These are phyloP conservation scores for Clavaria fumosa DNA, from an alignment of 768 basidiomycete species.

Conservation along the genomic window DNA sequence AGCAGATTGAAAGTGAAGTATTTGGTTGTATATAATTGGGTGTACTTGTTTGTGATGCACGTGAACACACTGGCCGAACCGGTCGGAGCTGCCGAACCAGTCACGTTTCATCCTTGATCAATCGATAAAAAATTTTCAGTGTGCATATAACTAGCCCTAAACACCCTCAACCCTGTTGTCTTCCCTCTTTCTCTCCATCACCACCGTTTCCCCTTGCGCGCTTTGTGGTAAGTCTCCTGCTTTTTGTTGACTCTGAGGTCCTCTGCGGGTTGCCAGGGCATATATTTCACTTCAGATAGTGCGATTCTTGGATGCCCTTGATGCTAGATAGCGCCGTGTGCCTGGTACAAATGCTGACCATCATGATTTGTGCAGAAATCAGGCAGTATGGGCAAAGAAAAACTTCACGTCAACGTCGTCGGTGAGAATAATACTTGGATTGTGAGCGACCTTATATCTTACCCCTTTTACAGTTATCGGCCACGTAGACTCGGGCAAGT, in stretches of 20 bases:
- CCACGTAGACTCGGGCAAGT: constrained; percentile 99
- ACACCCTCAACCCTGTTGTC: constrained; percentile 27
- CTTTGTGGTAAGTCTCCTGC: constrained; percentile 9
- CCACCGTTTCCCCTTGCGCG: constrained; percentile 26
- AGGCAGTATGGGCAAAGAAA: constrained; percentile 89
- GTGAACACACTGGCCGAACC: no score
- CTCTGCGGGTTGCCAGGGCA: constrained; percentile 8
- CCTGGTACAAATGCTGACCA: constrained; percentile 16
- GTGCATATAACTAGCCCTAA: constrained; percentile 49
- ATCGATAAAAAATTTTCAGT: constrained; percentile 51
- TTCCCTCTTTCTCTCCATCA: constrained; percentile 27
- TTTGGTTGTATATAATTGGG: no score
- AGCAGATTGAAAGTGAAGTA: no score
- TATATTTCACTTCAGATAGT: constrained; percentile 3
- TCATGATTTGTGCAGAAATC: constrained; percentile 26
- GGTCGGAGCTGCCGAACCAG: constrained; percentile 23
- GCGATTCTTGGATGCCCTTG: constrained; percentile 17
- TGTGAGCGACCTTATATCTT: constrained; percentile 13
- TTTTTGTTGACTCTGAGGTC: constrained; percentile 24
- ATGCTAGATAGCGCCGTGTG: no score
- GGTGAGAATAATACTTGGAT: constrained; percentile 35
- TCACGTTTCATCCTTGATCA: constrained; percentile 39
- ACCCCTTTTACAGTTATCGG: constrained; percentile 60
- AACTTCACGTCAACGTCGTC: constrained; percentile 94
- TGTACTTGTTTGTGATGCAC: no score